Percentiles rank a stretch among this genome's conserved stretches.
Evolutionary conservation across 129 eudicot genomes (phyloP).

Genomic region (Apium graveolens): DNA sequence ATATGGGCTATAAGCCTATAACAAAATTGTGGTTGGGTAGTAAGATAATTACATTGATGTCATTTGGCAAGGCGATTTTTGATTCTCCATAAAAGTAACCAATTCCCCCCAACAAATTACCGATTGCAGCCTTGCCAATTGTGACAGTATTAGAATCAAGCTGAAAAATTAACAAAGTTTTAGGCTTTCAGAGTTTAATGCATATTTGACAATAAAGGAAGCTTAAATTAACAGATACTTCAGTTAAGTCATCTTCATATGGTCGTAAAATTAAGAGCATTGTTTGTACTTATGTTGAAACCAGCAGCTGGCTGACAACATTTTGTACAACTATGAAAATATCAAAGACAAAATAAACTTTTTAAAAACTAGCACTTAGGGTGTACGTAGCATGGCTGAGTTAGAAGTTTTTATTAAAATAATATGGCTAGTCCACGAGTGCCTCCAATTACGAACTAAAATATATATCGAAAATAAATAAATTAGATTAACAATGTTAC

Average conservation of each 20-base stretch:
- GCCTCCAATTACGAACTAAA: not conserved
- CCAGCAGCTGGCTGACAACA: not conserved
- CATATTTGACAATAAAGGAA: not conserved
- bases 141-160: constrained; percentile 46
- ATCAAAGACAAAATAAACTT: not conserved
- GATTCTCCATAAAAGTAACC: constrained; percentile 97
- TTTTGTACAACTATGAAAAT: not conserved
- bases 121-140: constrained; percentile 83
- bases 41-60: constrained; percentile 45
- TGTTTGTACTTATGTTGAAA: not conserved
- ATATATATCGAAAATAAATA: too few relatives aligned
- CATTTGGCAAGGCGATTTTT: constrained; percentile 60
- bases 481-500: not conserved
- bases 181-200: not conserved
- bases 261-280: not conserved
- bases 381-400: not conserved
- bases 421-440: not conserved
- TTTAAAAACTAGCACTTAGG: not conserved
- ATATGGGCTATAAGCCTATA: constrained; percentile 6
- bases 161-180: constrained; percentile 33
- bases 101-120: constrained; percentile 88
- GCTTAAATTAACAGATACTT: not conserved
- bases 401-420: not conserved
- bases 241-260: not conserved
- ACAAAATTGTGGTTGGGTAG: not conserved